Conservation (phyloP, 345 rosid genomes). For the Lepidium didymum region DNA sequence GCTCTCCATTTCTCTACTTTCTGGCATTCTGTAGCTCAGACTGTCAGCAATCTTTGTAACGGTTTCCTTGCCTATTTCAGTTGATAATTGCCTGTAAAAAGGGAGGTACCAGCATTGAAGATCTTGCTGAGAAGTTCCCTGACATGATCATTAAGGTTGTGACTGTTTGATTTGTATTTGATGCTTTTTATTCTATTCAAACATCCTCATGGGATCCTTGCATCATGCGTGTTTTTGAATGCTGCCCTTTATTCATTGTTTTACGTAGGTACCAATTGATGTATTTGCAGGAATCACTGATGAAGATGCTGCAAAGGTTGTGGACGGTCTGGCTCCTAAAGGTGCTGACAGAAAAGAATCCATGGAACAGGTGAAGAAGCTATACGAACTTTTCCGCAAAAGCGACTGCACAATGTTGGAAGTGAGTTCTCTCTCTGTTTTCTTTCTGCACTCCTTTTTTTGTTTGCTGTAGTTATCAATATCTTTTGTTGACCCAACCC, state of each 20-base stretch:
- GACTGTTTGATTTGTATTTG: not conserved
- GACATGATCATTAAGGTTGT: conserved; percentile 90
- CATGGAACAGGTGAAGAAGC: conserved; percentile 95
- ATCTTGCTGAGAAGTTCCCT: conserved; percentile 97
- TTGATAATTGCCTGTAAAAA: conserved; percentile 89
- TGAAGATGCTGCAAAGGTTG: conserved; percentile 95
- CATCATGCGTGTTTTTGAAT: not conserved
- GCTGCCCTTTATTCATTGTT: conserved; percentile 1
- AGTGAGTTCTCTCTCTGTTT: conserved; percentile 42
- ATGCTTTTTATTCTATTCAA: not conserved
- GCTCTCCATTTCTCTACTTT: not conserved
- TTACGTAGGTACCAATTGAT: conserved; percentile 79
- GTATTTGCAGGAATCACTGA: conserved; percentile 91
- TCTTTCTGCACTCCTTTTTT: not conserved
- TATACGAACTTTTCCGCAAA: conserved; percentile 77
- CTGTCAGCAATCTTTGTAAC: not conserved
- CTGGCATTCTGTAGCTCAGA: not conserved
- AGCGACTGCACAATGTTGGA: conserved; percentile 92
- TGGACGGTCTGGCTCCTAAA: conserved; percentile 88
- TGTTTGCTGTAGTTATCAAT: not conserved
- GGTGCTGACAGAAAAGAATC: conserved; percentile 73
- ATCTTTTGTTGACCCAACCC: conserved; percentile 1
- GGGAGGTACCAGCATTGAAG: conserved; percentile 99
- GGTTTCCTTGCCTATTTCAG: conserved; percentile 35
- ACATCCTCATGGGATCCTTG: not conserved